Conservation (phyloP, 2,329 filamentous ascomycete genomes). For the Ustulina deusta region DNA sequence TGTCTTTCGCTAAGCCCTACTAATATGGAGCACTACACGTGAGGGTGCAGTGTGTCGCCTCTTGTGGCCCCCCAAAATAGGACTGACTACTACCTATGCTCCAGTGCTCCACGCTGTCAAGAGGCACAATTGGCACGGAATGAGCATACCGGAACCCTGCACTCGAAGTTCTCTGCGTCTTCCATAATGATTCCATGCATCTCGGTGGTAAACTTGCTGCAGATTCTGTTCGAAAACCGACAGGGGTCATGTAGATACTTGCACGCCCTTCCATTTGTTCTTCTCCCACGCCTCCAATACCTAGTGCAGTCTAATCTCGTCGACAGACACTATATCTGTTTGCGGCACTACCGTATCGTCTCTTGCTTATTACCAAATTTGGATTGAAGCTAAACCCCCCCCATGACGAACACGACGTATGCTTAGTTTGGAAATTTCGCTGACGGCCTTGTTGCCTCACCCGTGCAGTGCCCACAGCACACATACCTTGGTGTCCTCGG, state of each 20-base stretch:
- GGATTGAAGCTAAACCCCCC: conserved; percentile 28
- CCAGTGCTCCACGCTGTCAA: conserved; percentile 34
- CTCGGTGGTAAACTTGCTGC: conserved; percentile 8
- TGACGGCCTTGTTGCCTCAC: conserved; percentile 33
- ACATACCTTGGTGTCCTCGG: conserved; percentile 4
- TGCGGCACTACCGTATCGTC: conserved; percentile 33
- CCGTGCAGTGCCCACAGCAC: conserved; percentile 6
- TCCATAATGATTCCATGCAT: conserved; percentile 37
- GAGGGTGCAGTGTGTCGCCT: background rate
- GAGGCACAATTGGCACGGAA: conserved; percentile 21
- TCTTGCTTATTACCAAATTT: conserved; percentile 38
- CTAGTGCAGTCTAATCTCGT: conserved; percentile 19
- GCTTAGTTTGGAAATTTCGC: conserved; percentile 32
- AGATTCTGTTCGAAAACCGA: conserved; percentile 15
- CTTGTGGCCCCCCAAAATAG: conserved; percentile 44
- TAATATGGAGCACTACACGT: conserved; percentile 29
- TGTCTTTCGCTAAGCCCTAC: conserved; percentile 40
- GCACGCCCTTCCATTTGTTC: conserved; percentile 8
- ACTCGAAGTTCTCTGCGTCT: conserved; percentile 34
- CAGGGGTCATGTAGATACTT: conserved; percentile 4
- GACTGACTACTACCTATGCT: conserved; percentile 33
- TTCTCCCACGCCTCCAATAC: conserved; percentile 9
- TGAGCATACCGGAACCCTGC: conserved; percentile 6
- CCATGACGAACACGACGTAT: conserved; percentile 33
- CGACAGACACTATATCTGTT: conserved; percentile 3